Base-by-base conservation (phyloP, 2,329 filamentous ascomycete species). In the Ascochyta fabae region DNA sequence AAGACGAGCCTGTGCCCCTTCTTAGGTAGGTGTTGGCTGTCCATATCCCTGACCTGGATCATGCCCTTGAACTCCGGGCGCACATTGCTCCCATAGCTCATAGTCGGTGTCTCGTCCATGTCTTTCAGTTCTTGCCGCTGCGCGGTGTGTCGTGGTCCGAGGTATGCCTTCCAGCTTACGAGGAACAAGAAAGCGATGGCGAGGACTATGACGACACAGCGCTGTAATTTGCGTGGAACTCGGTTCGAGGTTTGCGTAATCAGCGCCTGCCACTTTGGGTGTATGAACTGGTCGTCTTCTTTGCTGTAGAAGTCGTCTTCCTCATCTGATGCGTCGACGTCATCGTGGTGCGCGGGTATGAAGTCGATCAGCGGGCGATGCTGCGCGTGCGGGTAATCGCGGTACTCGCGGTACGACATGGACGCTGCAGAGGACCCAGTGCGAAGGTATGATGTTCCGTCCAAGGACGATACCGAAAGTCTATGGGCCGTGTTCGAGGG, bases 1-100 rank as follows among this genome's bases (percentile, higher is more conserved):
- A 98, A 81, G 31, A 98, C 80, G 23, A 99, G 79, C 16, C 92
- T 81, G 49, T 83, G 85, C 27, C 76, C 71, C 34, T 69, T 67
- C 36, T 69, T 62, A 10, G 83, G 83, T 12, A 85, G 59, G 44
- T 82, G 69, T 4, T 71, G 62, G 24, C 76, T 63, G 61, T 84
- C 79, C 60, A 88, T 64, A 13, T 77, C 76, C 62, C 77, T 76
- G 45, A 87, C 66, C 40, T 81, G 79, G 10, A 81, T 75, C 65
- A 86, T 75, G 56, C 78, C 78, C 42, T 78, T 75, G 58, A 84
- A 83, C 7, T 70, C 69, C 12, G 81, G 81, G 49, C 77, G 61
- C 47, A 77, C 69, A 60, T 84, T 84, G 29, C 69, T 67, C 3
- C 82, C 82, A 64, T 80, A 84, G 66, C 57, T 56, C 51, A 66